Evolutionary conservation across 176 grass and related monocot genomes (phyloP), one percentile per base, ranked within the genome.

Genomic region (Triticum timopheevii): DNA sequence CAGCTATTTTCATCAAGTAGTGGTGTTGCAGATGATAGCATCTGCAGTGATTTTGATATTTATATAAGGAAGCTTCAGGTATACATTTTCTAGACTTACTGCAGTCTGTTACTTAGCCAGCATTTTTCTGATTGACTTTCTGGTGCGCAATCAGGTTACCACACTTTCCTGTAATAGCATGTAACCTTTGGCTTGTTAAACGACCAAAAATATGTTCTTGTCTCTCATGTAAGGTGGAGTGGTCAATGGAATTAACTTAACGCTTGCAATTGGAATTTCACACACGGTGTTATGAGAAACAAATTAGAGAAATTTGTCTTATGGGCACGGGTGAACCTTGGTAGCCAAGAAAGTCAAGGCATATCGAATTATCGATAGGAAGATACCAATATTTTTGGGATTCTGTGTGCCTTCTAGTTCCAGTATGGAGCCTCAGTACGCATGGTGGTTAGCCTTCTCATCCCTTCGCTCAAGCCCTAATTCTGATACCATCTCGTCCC

Each of bases 61-160:
- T 99, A 93, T 89, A 73, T 92, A 79, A 90, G 84, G 64, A 94
- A 91, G 80, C 94, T 99, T 85, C 83, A 94, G 94, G 97, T 99
- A 84, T 65, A 82, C 19, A 44, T 30, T 76, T 76, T 76, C 56
- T 59, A 59, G 56, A 59, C 56, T 22, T 22, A 59, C 28, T 4
- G 8, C 73, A 76, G 5, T 76, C 44, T 10, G 73, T 27, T 76
- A 52, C 15, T 76, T 76, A 11, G 56, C 22, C 45, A 76, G 15
- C 45, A 74, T 31, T 27, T 31, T 13, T 50, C 72, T 75, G 13
- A 49, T 75, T 49, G 23, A 75, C 23, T 50, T 75, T 75, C 15
- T 75, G 72, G 72, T 50, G 72, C 24, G 16, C 23, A 50, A 19
- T 16, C 44, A 28, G 42, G 17, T 45, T 52, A 45, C 73, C 8